A percentile compares a stretch with the other conserved stretches of the same genome.
Evolutionary conservation across 164 flowering plant species (phyloP).

Genomic region (Aristolochia californica): DNA sequence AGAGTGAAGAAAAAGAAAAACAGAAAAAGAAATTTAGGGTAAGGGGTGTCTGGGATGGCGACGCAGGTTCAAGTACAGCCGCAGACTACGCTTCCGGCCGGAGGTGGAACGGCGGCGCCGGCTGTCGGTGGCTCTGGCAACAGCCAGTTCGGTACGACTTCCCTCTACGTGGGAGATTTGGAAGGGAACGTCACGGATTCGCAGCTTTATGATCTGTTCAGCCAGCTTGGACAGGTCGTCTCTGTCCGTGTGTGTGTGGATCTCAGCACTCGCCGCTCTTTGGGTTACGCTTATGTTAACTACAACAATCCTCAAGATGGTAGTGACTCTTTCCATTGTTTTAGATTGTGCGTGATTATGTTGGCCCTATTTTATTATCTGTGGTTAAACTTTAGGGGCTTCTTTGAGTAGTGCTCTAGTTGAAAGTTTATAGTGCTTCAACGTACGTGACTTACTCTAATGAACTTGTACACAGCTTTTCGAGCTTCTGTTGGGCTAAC

Average conservation of each 20-base stretch:
- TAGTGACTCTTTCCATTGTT: slow-evolving; percentile 11
- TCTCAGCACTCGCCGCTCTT: slow-evolving; percentile 53
- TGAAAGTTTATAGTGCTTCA: too few relatives aligned
- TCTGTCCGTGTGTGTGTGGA: slow-evolving; percentile 81
- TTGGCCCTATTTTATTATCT: not conserved
- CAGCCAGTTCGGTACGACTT: slow-evolving; percentile 24
- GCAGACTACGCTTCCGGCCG: slow-evolving; percentile 21
- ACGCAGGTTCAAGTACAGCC: slow-evolving; percentile 59
- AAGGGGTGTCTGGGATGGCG: slow-evolving; percentile 35
- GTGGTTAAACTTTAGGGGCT: not conserved
- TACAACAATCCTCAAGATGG: slow-evolving; percentile 60
- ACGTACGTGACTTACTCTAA: too few relatives aligned
- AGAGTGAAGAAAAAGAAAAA: slow-evolving; percentile 27
- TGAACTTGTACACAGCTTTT: too few relatives aligned
- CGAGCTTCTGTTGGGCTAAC: too few relatives aligned
- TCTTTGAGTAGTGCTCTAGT: too few relatives aligned
- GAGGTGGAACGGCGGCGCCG: slow-evolving; percentile 23
- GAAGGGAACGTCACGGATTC: slow-evolving; percentile 63
- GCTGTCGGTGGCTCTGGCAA: slow-evolving; percentile 18
- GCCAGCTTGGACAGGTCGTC: slow-evolving; percentile 62
- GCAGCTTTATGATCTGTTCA: slow-evolving; percentile 75
- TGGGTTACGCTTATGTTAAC: slow-evolving; percentile 86
- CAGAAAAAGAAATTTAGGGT: not conserved
- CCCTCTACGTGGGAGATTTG: slow-evolving; percentile 77
- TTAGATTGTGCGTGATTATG: not conserved